Percentiles rank a stretch among this genome's conserved stretches.
These are phyloP conservation scores for Neoboletus subvelutipes DNA, from an alignment of 768 basidiomycete species.

Conservation along the genomic window DNA sequence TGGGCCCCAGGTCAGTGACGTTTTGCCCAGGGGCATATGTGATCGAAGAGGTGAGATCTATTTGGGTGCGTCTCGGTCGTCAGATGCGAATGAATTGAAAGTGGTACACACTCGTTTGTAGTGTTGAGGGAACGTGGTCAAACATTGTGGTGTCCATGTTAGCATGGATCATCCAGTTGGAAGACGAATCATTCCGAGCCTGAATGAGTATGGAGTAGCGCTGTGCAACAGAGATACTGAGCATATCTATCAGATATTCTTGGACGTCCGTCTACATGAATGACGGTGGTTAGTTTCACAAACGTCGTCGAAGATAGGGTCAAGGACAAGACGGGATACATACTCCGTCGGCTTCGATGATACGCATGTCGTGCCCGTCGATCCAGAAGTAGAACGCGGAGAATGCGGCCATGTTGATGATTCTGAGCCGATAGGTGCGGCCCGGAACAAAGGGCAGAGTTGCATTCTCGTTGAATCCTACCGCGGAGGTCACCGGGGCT, in stretches of 20 bases:
- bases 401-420: conserved; percentile 82
- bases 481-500: conserved; percentile 49
- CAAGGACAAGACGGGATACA: conserved; percentile 23
- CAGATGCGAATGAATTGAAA: neutral
- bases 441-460: conserved; percentile 79
- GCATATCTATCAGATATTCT: conserved; percentile 65
- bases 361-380: conserved; percentile 81
- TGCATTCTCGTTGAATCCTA: conserved; percentile 87
- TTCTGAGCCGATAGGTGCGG: conserved; percentile 85
- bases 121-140: conserved; percentile 67
- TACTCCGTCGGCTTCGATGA: conserved; percentile 85
- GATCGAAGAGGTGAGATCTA: conserved; percentile 83
- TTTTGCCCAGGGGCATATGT: conserved; percentile 61
- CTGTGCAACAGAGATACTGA: conserved; percentile 83
- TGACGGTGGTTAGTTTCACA: neutral
- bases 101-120: conserved; percentile 66
- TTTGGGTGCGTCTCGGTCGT: neutral
- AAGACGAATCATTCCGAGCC: conserved; percentile 79
- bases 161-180: conserved; percentile 88
- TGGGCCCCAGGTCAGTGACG: conserved; percentile 50
- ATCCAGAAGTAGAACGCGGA: conserved; percentile 84
- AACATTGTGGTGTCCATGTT: conserved; percentile 93
- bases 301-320: neutral
- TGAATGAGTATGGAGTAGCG: conserved; percentile 92
- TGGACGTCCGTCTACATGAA: conserved; percentile 70